phyloP scores from a whole-genome alignment of 2,329 filamentous ascomycete species.

The Polychaeton citri region DNA sequence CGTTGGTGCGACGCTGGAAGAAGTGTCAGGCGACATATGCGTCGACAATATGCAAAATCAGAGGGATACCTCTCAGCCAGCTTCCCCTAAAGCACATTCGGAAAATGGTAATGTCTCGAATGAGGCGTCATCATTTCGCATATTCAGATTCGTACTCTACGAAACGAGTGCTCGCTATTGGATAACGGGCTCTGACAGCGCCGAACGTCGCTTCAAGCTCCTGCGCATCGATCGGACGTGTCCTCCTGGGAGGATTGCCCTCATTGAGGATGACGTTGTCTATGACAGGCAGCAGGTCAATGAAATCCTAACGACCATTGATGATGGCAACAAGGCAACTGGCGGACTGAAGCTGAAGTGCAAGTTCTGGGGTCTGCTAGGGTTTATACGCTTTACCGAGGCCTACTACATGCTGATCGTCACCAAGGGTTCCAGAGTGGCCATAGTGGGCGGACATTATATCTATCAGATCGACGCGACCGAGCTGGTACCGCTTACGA shows the following conservation, averaged over 20 bases:
- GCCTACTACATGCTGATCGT: constrained; percentile 95
- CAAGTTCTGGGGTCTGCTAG: constrained; percentile 83
- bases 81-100: not conserved
- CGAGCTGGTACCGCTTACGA: constrained; percentile 76
- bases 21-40: constrained; percentile 10
- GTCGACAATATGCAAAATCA: constrained; percentile 6
- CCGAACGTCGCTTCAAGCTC: constrained; percentile 78
- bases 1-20: constrained; percentile 16
- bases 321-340: constrained; percentile 83
- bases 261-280: constrained; percentile 88
- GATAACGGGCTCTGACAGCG: constrained; percentile 81
- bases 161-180: constrained; percentile 91
- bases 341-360: constrained; percentile 83
- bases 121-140: constrained; percentile 24
- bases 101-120: not conserved
- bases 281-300: constrained; percentile 90
- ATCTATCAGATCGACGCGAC: constrained; percentile 92
- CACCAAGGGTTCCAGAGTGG: constrained; percentile 89
- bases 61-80: not conserved
- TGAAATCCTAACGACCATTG: constrained; percentile 82
- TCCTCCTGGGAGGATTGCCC: constrained; percentile 62
- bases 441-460: constrained; percentile 91
- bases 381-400: constrained; percentile 91
- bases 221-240: constrained; percentile 88
- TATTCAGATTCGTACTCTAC: constrained; percentile 97